Percentiles rank a stretch among this genome's conserved stretches.
Conservation (phyloP, 441 rosid species). For the Lepidium campestre region DNA sequence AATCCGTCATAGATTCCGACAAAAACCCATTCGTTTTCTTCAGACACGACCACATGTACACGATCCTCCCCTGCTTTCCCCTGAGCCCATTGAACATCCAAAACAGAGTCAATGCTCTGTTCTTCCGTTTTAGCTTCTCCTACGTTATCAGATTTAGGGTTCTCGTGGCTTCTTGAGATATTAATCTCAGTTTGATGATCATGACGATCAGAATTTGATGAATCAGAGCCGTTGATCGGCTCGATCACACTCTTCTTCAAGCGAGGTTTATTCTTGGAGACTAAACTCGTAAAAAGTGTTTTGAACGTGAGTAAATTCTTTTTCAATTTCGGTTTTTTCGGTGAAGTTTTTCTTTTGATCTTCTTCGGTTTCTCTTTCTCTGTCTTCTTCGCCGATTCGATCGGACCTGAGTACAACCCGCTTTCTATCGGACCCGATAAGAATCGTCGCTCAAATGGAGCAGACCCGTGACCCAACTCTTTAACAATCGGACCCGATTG, state of each 20-base stretch:
- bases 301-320: slow-evolving; percentile 22
- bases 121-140: background rate
- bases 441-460: slow-evolving; percentile 44
- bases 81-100: slow-evolving; percentile 58
- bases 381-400: slow-evolving; percentile 18
- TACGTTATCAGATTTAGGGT: background rate
- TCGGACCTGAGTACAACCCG: slow-evolving; percentile 41
- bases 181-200: background rate
- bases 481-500: slow-evolving; percentile 6
- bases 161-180: slow-evolving; percentile 5
- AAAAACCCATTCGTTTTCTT: slow-evolving; percentile 61
- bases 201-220: slow-evolving; percentile 19
- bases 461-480: slow-evolving; percentile 19
- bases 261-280: slow-evolving; percentile 21
- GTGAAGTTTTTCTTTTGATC: slow-evolving; percentile 19
- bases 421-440: slow-evolving; percentile 64
- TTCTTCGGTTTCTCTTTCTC: slow-evolving; percentile 29
- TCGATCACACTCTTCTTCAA: slow-evolving; percentile 20
- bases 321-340: slow-evolving; percentile 13
- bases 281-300: slow-evolving; percentile 25
- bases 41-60: slow-evolving; percentile 58
- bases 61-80: slow-evolving; percentile 83
- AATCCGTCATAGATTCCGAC: slow-evolving; percentile 76
- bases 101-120: slow-evolving; percentile 15
- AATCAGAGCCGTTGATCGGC: slow-evolving; percentile 12